phyloP scores from a whole-genome alignment of 495 filamentous ascomycete genomes.

The Aspergillus nanangensis region DNA sequence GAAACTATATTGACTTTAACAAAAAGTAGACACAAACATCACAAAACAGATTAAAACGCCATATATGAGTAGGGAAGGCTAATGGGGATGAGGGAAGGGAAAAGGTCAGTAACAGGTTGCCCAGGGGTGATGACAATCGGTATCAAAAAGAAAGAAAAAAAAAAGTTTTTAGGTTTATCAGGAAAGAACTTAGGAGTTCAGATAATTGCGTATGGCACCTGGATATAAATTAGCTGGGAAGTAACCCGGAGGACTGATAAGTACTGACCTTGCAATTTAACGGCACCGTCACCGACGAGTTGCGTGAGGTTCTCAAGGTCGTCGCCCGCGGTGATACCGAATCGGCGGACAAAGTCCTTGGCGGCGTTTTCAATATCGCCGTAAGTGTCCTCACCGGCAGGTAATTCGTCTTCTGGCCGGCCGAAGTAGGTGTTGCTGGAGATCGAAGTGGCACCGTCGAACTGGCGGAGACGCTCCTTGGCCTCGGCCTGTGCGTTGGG shows the following conservation, averaged over 20 bases:
- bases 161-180: too few relatives aligned
- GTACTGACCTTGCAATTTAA: conserved; percentile 66
- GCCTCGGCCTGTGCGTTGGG: conserved; percentile 77
- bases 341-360: conserved; percentile 89
- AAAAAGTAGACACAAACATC: conserved; percentile 3
- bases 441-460: conserved; percentile 88
- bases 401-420: conserved; percentile 67
- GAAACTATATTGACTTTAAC: neutral
- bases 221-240: conserved; percentile 9
- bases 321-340: conserved; percentile 91
- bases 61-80: conserved; percentile 11
- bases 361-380: conserved; percentile 88
- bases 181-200: conserved; percentile 73
- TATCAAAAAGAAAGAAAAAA: neutral
- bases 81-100: conserved; percentile 8
- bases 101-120: conserved; percentile 7
- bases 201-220: conserved; percentile 77
- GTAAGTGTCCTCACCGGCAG: conserved; percentile 61
- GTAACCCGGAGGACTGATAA: neutral
- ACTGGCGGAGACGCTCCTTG: conserved; percentile 78
- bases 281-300: conserved; percentile 79
- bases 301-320: conserved; percentile 86
- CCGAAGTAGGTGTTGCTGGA: conserved; percentile 97
- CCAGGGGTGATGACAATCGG: conserved; percentile 2
- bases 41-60: conserved; percentile 12